Conservation (phyloP, 2,329 filamentous ascomycete species). For the Xylaria sp. region DNA sequence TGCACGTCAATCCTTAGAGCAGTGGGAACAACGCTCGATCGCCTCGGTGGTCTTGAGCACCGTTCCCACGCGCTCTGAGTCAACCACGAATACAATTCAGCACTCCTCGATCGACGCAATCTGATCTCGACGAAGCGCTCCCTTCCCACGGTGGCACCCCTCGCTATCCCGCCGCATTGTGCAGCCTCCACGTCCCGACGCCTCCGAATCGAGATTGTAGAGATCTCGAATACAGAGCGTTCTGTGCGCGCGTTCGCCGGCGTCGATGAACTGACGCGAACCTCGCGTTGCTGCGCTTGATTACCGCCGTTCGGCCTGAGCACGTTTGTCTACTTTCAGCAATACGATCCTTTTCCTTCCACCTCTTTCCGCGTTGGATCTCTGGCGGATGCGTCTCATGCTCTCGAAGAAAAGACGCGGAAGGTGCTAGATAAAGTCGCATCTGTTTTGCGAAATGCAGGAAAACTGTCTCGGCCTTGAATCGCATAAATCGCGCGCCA, state of each 20-base stretch:
- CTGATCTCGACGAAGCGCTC: conserved; percentile 40
- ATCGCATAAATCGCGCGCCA: conserved; percentile 27
- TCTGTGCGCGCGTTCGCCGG: conserved; percentile 30
- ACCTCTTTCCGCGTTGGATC: too few species aligned
- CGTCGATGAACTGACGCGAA: conserved; percentile 35
- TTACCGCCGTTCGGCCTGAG: conserved; percentile 18
- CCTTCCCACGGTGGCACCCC: conserved; percentile 35
- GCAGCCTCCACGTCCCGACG: conserved; percentile 37
- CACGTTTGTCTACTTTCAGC: conserved; percentile 3
- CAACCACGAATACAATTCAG: conserved; percentile 26
- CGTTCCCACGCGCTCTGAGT: conserved; percentile 2
- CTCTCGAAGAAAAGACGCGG: too few species aligned
- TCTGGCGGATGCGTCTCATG: too few species aligned
- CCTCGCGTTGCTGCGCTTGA: conserved; percentile 33
- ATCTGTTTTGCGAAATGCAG: too few species aligned
- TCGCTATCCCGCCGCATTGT: conserved; percentile 29
- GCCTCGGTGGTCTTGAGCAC: conserved; percentile 35
- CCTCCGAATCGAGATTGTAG: conserved; percentile 34
- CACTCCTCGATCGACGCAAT: conserved; percentile 31
- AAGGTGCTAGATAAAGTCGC: too few species aligned
- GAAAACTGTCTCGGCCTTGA: conserved; percentile 27
- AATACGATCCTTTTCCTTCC: too few species aligned
- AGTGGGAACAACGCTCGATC: conserved; percentile 27
- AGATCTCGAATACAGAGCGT: conserved; percentile 33
- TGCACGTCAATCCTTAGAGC: conserved; percentile 11